Base-by-base conservation (phyloP, 768 basidiomycete species). In the Kwoniella botswanensis region DNA sequence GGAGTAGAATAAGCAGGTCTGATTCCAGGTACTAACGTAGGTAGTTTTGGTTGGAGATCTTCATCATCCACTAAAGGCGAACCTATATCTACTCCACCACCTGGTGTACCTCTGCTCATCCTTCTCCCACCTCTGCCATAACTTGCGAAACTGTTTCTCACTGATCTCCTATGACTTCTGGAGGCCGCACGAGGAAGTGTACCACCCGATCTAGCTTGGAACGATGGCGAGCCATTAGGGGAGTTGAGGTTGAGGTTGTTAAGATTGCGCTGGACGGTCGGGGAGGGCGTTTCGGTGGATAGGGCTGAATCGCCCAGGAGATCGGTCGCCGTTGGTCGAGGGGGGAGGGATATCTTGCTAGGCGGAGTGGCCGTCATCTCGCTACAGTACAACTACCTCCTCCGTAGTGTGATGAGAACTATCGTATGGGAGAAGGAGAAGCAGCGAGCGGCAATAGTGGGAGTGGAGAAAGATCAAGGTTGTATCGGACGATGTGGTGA, bases 1-100 rank as follows among this genome's bases (percentile, higher is more conserved):
- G 95, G 94, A 0, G 93, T 97, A 3, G 83, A 80, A 60, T 83
- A 81, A 41, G 80, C 81, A 1, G 82, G 82, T 52, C 82, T 67
- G 52, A 83, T 83, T 13, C 81, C 81, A 4, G 81, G 79, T 41
- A 82, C 78, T 35, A 83, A 65, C 5, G 71, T 73, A 2, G 82
- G 82, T 35, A 83, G 66, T 65, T 81, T 81, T 5, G 67, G 64
- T 22, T 41, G 22, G n/a, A 52, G 18, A 43, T 72, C 75, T 24
- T 73, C 74, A 35, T 71, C 75, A n/a, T 60, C 57, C 22, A 42
- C 11, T 17, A 71, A 54, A 24, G 67, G 74, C 13, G 63, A 68
- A 43, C 58, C 52, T n/a, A 67, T 57, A 53, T 68, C 63, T 22
- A 42, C 29, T 41, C 22, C 24, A 11, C 62, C 62, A 12, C 65